Conservation (phyloP, 2,329 filamentous ascomycete genomes). For the Parastagonospora nodorum region DNA sequence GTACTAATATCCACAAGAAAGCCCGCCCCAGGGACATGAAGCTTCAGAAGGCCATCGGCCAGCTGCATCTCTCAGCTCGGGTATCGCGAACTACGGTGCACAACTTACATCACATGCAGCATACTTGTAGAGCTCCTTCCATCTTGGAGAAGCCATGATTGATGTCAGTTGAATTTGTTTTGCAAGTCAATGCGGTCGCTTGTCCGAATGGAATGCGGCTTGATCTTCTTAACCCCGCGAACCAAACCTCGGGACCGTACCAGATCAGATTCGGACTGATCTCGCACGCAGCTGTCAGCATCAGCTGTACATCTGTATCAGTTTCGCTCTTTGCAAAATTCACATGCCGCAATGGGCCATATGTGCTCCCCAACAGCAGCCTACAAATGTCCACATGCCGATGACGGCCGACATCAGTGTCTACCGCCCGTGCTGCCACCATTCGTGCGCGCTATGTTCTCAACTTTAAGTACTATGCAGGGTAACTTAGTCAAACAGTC, state of each 20-base stretch:
- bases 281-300: too few relatives aligned
- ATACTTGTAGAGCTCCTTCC: conserved; percentile 40
- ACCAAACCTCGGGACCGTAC: not conserved
- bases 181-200: not conserved
- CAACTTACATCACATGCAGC: conserved; percentile 41
- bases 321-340: too few relatives aligned
- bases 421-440: too few relatives aligned
- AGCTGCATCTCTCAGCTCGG: conserved; percentile 26
- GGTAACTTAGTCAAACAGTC: too few relatives aligned
- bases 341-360: too few relatives aligned
- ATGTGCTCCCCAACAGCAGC: too few relatives aligned
- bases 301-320: too few relatives aligned
- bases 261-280: too few relatives aligned
- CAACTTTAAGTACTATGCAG: too few relatives aligned
- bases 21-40: conserved; percentile 69
- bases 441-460: too few relatives aligned
- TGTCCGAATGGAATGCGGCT: not conserved
- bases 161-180: not conserved
- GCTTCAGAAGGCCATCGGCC: conserved; percentile 73
- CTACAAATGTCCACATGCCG: too few relatives aligned
- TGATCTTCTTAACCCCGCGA: conserved; percentile 9
- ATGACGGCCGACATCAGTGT: too few relatives aligned
- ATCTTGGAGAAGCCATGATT: conserved; percentile 30
- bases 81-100: not conserved
- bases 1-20: conserved; percentile 67